Base-by-base conservation (phyloP, 257 asterid genomes). In the Solanum clarkiae region DNA sequence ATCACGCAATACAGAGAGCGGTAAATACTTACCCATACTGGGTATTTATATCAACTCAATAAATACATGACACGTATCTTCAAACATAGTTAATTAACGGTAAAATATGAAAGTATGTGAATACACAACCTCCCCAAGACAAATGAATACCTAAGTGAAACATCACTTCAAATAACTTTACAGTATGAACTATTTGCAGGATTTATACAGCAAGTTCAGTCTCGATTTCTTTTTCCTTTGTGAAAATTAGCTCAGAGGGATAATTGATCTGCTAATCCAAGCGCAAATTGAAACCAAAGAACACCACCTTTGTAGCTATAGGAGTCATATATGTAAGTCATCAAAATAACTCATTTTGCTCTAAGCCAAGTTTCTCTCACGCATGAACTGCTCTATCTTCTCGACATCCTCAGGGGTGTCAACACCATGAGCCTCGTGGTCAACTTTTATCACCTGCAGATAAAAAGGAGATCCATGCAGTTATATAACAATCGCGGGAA, bases 331-430 rank as follows among this genome's bases (percentile, higher is more conserved):
- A 8, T 29, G 2, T 16, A 69, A 24, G 24, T 26, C 24, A 77
- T 15, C 47, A 15, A 26, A 49, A 26, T 15, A 77, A 77, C 63
- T 77, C 26, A 8, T 5, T 51, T 77, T 53, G 10, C 26, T 77
- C 86, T 84, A 84, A 59, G 70, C 70, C 18, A 84, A 51, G 81
- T 69, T 84, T 13, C 81, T 71, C 32, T 36, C 55, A 20, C 54
- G 69, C 86, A 84, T 84, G 86, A 84, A 84, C 15, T 59, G 45
- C 69, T 47, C 81, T 84, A 69, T 84, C 86, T 84, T 84, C 36
- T 84, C 55, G 55, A 84, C 86, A 74, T 84, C 86, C 53, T 68
- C 86, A 5, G 70, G 86, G 26, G 56, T 57, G 49, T 84, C 86
- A 84, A 84, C 81, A 7, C 86, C 86, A 0, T 84, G 86, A 11